Evolutionary conservation across 2,329 filamentous ascomycete genomes (phyloP), one percentile per base, ranked within the genome.

Genomic region (Volutella citrinella): DNA sequence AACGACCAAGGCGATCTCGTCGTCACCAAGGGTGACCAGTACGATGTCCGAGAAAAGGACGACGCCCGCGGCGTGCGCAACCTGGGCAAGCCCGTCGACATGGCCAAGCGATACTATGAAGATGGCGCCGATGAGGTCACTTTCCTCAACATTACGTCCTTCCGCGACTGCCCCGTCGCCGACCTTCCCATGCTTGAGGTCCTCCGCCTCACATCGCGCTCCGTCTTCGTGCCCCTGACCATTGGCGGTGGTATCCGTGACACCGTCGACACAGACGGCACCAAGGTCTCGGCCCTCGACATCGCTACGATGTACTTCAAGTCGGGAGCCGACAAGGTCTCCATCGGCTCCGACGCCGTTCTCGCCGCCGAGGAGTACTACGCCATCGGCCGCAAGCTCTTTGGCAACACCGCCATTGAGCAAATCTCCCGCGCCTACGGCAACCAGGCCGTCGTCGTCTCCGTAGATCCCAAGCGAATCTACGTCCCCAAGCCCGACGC

Each of bases 271-370:
- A 83, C 83, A 0, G 89, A 95, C 62, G 88, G 88, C 26, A 88
- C 82, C 29, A 80, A 80, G 42, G 82, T 95, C n/a, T 83, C 87
- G 4, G 93, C 93, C 1, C 78, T 97, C 11, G 86, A 96, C 51
- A 88, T 98, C 43, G 93, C 93, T 14, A 91, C 84, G 28, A 84
- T 97, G 76, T 98, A 98, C 73, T 98, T 98, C 78, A 85, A 91
- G 62, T 90, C 84, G 26, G 93, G 93, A 41, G 93, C 93, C 17
- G 93, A 98, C 69, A 98, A 98, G 67, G 90, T 98, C 36, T 94
- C 87, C 31, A 95, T 98, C 55, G 93, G 93, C 9, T 94, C 86
- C 7, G 93, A 98, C 61, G 93, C 93, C 36, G 94, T 98, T 17
- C 75, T 82, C 27, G 93, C 93, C 19, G 93, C 93, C 0, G 90